Base-by-base conservation (phyloP, 345 rosid genomes). In the Leavenworthia alabamica region DNA sequence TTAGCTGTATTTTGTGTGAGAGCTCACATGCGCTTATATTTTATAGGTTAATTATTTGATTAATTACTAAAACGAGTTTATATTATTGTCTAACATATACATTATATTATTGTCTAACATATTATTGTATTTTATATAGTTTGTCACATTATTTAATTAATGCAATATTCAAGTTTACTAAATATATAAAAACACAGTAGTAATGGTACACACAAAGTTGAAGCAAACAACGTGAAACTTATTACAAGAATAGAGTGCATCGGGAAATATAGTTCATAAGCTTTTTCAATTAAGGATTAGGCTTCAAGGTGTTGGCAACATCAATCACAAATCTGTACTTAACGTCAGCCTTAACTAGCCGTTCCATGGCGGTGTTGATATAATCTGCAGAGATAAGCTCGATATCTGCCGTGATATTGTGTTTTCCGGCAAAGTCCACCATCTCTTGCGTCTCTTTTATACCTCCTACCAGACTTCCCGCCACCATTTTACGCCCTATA, bases 321-420 rank as follows among this genome's bases (percentile, higher is more conserved):
- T 78, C 86, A 14, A 84, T 82, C 4, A 84, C 85, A 58, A 82
- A 84, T 8, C 86, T 70, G 51, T 84, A 84, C 63, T 68, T 70
- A 45, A 84, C 82, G 58, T 84, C 85, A 0, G 13, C 47, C 29
- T 80, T 80, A 4, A 5, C 49, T 0, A 80, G 66, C 1, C 90
- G 60, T 37, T 80, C 79, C 77, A 84, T 24, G 5, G 83, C 90
- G 1, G 74, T 80, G 62, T 81, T 84, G 32, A 84, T 79, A 53
- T 78, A 78, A 4, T 78, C n/a, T 10, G 66, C 54, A 0, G 84
- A 49, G 6, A 84, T 77, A 5, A 80, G 73, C 74, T 84, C 90
- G 42, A 84, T 68, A 6, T 84, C 81, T 4, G 90, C 75, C 4
- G 54, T 58, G 31, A 84, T 53, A 24, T 65, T 52, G 55, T 84